Conservation (phyloP, 2,329 filamentous ascomycete genomes). For the Atkinsonella texensis region DNA sequence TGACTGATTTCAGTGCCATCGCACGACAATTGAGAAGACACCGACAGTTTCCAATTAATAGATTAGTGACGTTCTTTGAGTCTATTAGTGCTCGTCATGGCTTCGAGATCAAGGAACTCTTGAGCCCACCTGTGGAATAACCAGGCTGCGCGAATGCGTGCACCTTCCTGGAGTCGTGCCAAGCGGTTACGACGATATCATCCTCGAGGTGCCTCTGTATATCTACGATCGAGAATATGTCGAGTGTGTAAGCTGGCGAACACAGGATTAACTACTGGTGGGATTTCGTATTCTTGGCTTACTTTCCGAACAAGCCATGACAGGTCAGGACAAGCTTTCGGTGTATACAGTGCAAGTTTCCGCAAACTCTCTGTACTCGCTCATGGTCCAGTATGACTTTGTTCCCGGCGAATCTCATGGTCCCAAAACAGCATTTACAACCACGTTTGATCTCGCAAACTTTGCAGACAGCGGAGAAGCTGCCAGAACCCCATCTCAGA, state of each 20-base stretch:
- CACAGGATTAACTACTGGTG: too few species aligned
- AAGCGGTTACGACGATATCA: too few species aligned
- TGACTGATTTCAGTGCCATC: neutral
- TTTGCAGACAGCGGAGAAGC: conserved; percentile 15
- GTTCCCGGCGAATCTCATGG: conserved; percentile 14
- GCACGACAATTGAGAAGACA: too few species aligned
- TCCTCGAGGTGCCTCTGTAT: too few species aligned
- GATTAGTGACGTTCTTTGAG: neutral
- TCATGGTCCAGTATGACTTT: conserved; percentile 19
- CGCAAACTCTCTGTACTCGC: conserved; percentile 19
- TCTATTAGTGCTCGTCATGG: neutral
- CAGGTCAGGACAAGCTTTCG: conserved; percentile 3
- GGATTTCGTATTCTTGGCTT: too few species aligned
- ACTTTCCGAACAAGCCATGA: conserved; percentile 5
- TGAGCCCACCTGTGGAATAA: neutral
- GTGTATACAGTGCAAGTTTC: conserved; percentile 19
- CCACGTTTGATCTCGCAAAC: conserved; percentile 17
- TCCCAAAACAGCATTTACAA: conserved; percentile 12
- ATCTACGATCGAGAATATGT: neutral
- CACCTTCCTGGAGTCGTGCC: neutral
- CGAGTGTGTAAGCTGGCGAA: neutral
- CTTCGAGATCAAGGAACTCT: neutral
- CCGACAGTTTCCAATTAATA: neutral
- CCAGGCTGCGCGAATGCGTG: neutral
- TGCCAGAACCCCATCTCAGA: conserved; percentile 17